Evolutionary conservation across 768 basidiomycete species (phyloP), one percentile per base, ranked within the genome.

Genomic region (Collybia sp.): DNA sequence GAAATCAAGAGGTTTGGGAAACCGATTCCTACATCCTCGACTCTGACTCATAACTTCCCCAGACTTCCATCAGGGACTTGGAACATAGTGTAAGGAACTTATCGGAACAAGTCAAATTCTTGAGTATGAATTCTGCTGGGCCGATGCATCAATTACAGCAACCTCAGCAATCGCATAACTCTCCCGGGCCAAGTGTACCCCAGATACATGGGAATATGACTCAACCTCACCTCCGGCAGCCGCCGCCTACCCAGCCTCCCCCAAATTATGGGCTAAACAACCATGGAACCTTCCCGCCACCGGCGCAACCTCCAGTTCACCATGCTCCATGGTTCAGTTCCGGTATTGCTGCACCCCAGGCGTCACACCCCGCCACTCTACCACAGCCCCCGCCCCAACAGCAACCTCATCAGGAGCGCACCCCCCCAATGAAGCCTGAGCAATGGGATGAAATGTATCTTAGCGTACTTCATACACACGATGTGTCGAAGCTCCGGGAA

Each of bases 381-480:
- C 85, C 85, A 1, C 86, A 75, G 46, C 68, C 75, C 19, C 66
- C 69, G 6, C 58, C 65, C 36, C 62, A 60, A 10, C 53, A 62
- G 43, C 63, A 55, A 25, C 57, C 57, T 43, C 73, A 61, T 38
- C 58, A 65, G 43, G 79, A 79, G 45, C 63, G 75, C 50, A 68
- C 80, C 20, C 76, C 78, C 12, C 75, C 83, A n/a, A 64, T 71
- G 36, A 76, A 75, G 55, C 45, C 73, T 38, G 88, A 89, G 58
- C 85, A 88, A 51, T 92, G 89, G 89, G 89, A 92, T 52, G 86
- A 89, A 49, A 77, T 81, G 9, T 92, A 90, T 61, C 73, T 92
- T 31, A 76, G 80, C 13, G 83, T 89, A 30, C 70, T 92, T 45
- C 81, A 84, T 50, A 80, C 80, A 30, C 86, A 91, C 61, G 89